A percentile compares a stretch with the other conserved stretches of the same genome.
Conservation (phyloP, 106 monocot species). For the Phalaenopsis aphrodite region DNA sequence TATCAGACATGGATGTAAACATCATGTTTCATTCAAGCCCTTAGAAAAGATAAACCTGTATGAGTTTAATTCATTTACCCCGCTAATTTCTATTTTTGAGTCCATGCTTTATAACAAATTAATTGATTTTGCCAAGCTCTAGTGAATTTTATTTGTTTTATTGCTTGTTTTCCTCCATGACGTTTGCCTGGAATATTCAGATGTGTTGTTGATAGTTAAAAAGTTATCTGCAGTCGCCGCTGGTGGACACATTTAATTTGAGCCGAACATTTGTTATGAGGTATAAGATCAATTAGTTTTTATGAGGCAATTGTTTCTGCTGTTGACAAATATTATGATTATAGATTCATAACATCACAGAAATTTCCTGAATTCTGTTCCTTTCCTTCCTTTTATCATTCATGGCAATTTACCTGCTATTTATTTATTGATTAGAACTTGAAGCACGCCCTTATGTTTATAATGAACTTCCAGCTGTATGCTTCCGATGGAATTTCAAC, state of each 20-base stretch:
- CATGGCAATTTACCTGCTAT: not conserved
- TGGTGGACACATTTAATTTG: too few species aligned
- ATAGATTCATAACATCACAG: too few species aligned
- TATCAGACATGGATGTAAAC: too few species aligned
- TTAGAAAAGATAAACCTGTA: too few species aligned
- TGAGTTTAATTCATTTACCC: not conserved
- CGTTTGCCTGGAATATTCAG: not conserved
- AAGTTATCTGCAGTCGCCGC: too few species aligned
- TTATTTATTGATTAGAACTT: not conserved
- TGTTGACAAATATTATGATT: too few species aligned
- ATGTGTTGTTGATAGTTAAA: too few species aligned
- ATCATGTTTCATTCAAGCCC: too few species aligned
- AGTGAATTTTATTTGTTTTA: not conserved
- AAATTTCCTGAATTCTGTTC: not conserved
- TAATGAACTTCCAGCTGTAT: slow-evolving; percentile 46
- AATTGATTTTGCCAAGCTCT: not conserved
- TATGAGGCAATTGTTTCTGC: too few species aligned
- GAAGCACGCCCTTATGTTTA: not conserved
- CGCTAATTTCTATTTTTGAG: not conserved
- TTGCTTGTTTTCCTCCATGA: not conserved
- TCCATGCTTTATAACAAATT: not conserved
- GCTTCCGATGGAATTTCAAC: slow-evolving; percentile 67
- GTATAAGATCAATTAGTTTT: too few species aligned
- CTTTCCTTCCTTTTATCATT: not conserved
- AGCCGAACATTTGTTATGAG: too few species aligned